phyloP scores from a whole-genome alignment of 257 asterid species.

The Datura wrightii region DNA sequence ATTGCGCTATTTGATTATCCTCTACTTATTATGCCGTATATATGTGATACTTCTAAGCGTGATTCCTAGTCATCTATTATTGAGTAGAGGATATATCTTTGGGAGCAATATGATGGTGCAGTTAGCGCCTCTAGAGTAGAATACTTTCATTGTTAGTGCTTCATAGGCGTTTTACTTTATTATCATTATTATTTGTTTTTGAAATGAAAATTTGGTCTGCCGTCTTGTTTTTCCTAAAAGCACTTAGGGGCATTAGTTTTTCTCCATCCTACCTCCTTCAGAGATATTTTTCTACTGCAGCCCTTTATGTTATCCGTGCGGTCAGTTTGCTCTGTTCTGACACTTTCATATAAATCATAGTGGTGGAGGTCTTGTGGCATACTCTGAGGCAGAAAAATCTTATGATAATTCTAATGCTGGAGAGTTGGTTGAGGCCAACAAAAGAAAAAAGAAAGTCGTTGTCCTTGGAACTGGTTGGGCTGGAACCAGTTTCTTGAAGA shows the following conservation, averaged over 20 bases:
- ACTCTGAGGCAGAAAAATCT: slow-evolving; percentile 70
- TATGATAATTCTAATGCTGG: slow-evolving; percentile 44
- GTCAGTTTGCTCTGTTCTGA: slow-evolving; percentile 13
- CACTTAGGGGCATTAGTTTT: not conserved
- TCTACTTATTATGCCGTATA: not conserved
- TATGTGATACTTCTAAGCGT: not conserved
- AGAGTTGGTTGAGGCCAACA: slow-evolving; percentile 46
- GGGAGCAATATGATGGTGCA: not conserved
- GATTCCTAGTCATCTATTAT: not conserved
- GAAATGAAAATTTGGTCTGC: not conserved
- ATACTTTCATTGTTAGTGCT: not conserved
- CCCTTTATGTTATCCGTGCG: slow-evolving; percentile 24
- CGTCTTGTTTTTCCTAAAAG: not conserved
- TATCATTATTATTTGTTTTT: not conserved
- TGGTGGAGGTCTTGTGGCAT: slow-evolving; percentile 86
- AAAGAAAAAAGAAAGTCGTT: slow-evolving; percentile 78
- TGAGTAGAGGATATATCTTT: not conserved
- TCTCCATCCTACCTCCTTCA: not conserved
- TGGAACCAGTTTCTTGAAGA: slow-evolving; percentile 85
- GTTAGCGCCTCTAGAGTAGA: not conserved
- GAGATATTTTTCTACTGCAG: slow-evolving; percentile 7
- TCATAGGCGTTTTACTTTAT: not conserved
- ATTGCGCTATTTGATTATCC: not conserved
- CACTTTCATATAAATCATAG: slow-evolving; percentile 45
- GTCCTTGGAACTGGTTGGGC: slow-evolving; percentile 99